These are phyloP conservation scores for Phascolomyces articulosus DNA, from an alignment of 371 early-diverging fungal genomes.

Conservation along the genomic window DNA sequence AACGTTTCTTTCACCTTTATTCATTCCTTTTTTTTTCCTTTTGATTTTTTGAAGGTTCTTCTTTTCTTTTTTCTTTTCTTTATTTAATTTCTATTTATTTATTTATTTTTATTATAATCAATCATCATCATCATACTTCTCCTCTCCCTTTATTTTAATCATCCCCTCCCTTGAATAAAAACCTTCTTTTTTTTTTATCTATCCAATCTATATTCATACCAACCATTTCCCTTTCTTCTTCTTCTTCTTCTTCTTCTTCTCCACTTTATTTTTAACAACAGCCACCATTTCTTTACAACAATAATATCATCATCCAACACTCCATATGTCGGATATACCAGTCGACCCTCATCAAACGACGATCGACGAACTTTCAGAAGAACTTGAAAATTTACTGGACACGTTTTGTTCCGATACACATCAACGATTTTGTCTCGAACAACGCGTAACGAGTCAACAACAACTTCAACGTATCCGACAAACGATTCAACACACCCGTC, in stretches of 20 bases:
- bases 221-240: constrained; percentile 10
- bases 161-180: too few species aligned
- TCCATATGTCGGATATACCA: constrained; percentile 12
- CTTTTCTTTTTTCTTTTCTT: neutral
- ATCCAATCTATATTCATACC: too few species aligned
- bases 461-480: constrained; percentile 20
- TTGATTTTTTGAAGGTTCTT: neutral
- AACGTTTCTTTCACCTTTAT: constrained; percentile 5
- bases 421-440: constrained; percentile 25
- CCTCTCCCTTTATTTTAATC: too few species aligned
- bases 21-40: neutral
- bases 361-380: constrained; percentile 17
- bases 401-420: constrained; percentile 23
- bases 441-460: constrained; percentile 14
- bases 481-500: constrained; percentile 19
- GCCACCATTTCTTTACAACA: too few species aligned
- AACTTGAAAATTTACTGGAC: constrained; percentile 19
- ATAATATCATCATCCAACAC: neutral
- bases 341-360: constrained; percentile 10
- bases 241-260: constrained; percentile 8
- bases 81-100: too few species aligned
- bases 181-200: constrained; percentile 1
- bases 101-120: too few species aligned
- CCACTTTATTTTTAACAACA: neutral
- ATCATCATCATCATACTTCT: too few species aligned